Conservation (phyloP, 768 basidiomycete species). For the Mycena indigotica region DNA sequence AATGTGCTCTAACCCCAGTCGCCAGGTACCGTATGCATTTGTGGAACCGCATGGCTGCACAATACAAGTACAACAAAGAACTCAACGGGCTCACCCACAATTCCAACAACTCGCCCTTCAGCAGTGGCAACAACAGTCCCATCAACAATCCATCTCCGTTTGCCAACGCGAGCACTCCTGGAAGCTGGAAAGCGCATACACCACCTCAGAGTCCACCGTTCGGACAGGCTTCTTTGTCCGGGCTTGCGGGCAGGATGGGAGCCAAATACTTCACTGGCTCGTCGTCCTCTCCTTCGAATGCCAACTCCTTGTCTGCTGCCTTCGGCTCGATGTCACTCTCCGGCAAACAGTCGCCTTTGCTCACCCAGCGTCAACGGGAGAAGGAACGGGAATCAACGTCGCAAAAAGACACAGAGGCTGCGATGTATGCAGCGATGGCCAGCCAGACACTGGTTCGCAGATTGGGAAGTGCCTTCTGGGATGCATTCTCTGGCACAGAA, state of each 20-base stretch:
- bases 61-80: constrained; percentile 49
- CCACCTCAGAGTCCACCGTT: constrained; percentile 32
- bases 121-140: constrained; percentile 24
- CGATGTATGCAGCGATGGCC: constrained; percentile 72
- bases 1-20: too few relatives aligned
- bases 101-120: constrained; percentile 32
- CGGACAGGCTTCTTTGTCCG: constrained; percentile 25
- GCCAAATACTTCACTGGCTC: constrained; percentile 40
- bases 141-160: constrained; percentile 21
- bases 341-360: constrained; percentile 45
- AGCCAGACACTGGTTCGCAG: constrained; percentile 73
- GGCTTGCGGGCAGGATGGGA: constrained; percentile 45
- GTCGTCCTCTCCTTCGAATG: constrained; percentile 36
- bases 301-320: constrained; percentile 9
- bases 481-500: constrained; percentile 72
- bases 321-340: constrained; percentile 35
- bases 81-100: constrained; percentile 38
- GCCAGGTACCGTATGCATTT: constrained; percentile 82
- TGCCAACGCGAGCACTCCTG: constrained; percentile 8
- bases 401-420: constrained; percentile 45
- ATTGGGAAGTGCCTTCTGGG: constrained; percentile 82
- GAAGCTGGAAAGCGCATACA: constrained; percentile 17
- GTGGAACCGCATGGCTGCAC: constrained; percentile 87
- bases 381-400: constrained; percentile 31
- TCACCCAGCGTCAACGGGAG: constrained; percentile 18